Percentiles rank a stretch among this genome's conserved stretches.
These are phyloP conservation scores for Globisporangium okanoganense DNA, from an alignment of 352 stramenopile species.

Conservation along the genomic window DNA sequence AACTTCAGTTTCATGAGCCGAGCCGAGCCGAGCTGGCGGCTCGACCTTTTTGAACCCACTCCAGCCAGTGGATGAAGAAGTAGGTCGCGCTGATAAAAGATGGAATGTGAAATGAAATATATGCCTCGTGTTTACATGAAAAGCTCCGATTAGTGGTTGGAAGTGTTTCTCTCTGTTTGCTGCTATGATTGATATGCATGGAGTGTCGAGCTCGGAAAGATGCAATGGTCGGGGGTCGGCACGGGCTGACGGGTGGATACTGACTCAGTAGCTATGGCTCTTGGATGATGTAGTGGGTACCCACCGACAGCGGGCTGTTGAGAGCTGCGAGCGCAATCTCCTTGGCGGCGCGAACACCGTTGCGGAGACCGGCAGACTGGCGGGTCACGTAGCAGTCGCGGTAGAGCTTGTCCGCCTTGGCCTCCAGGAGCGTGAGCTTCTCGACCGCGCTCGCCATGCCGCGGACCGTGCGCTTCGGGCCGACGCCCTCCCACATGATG, in stretches of 20 bases:
- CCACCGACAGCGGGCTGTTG: constrained; percentile 76
- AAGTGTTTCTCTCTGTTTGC: not conserved
- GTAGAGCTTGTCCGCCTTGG: constrained; percentile 79
- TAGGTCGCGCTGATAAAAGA: too few relatives aligned
- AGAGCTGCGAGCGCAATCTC: constrained; percentile 84
- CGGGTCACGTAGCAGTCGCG: constrained; percentile 51
- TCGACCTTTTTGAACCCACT: too few relatives aligned
- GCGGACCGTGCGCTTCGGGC: constrained; percentile 77
- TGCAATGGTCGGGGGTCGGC: not conserved
- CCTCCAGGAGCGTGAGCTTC: constrained; percentile 72
- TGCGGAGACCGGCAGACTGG: constrained; percentile 83
- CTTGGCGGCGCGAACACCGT: constrained; percentile 84
- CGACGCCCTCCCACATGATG: constrained; percentile 95
- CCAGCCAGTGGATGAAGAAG: too few relatives aligned
- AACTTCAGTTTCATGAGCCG: too few relatives aligned
- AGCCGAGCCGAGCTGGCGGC: too few relatives aligned
- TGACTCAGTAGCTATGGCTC: constrained; percentile 17
- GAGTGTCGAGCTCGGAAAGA: not conserved
- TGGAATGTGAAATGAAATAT: too few relatives aligned
- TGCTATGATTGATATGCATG: not conserved
- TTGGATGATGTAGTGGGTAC: constrained; percentile 88
- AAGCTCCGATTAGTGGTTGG: not conserved
- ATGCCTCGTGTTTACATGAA: too few relatives aligned
- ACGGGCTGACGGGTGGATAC: not conserved
- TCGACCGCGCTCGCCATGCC: constrained; percentile 80